A percentile compares a stretch with the other conserved stretches of the same genome.
Conservation (phyloP, 129 eudicot species). For the Artemisia argyi region DNA sequence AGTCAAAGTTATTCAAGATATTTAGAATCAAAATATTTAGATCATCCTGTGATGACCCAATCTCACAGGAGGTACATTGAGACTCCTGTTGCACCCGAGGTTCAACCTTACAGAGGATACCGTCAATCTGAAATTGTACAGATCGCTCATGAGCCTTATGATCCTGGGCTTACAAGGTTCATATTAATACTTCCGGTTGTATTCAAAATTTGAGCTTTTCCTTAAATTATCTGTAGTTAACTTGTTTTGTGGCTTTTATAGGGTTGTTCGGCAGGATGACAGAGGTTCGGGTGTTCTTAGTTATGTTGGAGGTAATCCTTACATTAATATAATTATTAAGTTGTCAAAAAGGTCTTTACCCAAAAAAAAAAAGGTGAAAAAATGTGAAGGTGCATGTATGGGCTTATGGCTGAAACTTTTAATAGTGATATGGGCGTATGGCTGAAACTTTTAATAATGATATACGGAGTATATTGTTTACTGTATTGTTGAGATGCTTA, state of each 20-base stretch:
- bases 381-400: background rate
- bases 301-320: slow-evolving; percentile 41
- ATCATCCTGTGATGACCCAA: slow-evolving; percentile 28
- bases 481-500: too few species aligned
- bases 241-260: slow-evolving; percentile 14
- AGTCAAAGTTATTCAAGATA: slow-evolving; percentile 41
- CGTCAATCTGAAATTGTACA: slow-evolving; percentile 24
- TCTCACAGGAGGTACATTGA: slow-evolving; percentile 36
- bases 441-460: background rate
- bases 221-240: background rate
- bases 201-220: slow-evolving; percentile 3
- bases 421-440: background rate
- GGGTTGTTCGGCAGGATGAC: slow-evolving; percentile 38
- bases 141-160: slow-evolving; percentile 30
- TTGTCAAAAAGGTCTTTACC: background rate
- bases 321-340: background rate
- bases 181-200: background rate
- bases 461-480: too few species aligned
- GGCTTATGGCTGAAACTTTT: background rate
- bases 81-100: slow-evolving; percentile 31
- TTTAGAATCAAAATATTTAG: slow-evolving; percentile 41
- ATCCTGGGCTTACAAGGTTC: slow-evolving; percentile 35
- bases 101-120: slow-evolving; percentile 37
- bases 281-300: slow-evolving; percentile 29
- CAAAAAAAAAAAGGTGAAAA: background rate